Base-by-base conservation (phyloP, 176 grass and related monocot genomes). In the Musa acuminata region DNA sequence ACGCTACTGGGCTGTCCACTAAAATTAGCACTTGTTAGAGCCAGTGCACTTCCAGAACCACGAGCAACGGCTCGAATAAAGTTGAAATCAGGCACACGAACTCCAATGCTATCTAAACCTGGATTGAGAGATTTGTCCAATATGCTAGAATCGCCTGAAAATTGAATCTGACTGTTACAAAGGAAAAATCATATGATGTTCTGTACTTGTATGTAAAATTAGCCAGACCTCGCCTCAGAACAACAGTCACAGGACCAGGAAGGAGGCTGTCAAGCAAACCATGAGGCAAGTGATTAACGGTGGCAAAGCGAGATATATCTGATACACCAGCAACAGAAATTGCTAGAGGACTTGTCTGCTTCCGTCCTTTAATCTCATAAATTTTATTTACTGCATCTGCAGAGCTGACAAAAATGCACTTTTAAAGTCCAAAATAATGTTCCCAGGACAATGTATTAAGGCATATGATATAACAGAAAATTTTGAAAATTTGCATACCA, bases 361-460 rank as follows among this genome's bases (percentile, higher is more conserved):
- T 69, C 35, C 90, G 90, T 16, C 95, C 95, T 94, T 99, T 99
- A 71, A 94, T 99, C 68, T 93, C 86, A 76, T 94, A 99, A 59
- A 99, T 99, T 72, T 66, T 77, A 59, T 93, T 94, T 51, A 94
- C 84, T 69, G 90, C 90, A 74, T 84, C 88, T 55, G 84, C 82
- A 84, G 95, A 99, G 79, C 95, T 99, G 90, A 51, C 62, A 91
- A 62, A 71, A 87, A 72, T 78, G 69, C 23, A 2, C 6, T 71
- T 82, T 80, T 73, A 65, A 72, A 79, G 80, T 74, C 29, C 6
- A 21, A 77, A 79, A 10, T 53, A 70, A 50, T 65, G 3, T 27
- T 65, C 23, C 21, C 25, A 65, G 21, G 21, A 23, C 20, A 64
- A 10, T 19, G n/a, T 49, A 19, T 22, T 1, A 11, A 48, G 35